Conservation (phyloP, 2,329 filamentous ascomycete species). For the Thelonectria discophora region DNA sequence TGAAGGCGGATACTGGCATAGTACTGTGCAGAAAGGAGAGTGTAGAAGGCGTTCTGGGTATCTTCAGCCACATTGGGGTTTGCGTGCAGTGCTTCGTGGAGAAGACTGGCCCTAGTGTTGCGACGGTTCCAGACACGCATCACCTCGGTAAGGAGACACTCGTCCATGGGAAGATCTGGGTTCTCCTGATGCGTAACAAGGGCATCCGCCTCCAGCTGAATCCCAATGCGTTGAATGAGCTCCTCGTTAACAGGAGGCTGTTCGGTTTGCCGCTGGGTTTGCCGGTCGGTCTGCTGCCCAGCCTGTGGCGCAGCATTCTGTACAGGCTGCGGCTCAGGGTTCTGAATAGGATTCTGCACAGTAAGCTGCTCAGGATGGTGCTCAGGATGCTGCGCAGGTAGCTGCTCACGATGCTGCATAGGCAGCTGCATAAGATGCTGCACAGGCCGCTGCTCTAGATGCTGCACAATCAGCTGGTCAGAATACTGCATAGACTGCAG, state of each 20-base stretch:
- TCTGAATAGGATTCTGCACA: no score
- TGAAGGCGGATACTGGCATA: slow-evolving; percentile 15
- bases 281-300: not conserved
- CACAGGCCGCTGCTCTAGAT: no score
- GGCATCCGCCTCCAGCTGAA: slow-evolving; percentile 18
- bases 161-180: slow-evolving; percentile 9
- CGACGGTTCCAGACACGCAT: slow-evolving; percentile 19
- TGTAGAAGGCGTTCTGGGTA: slow-evolving; percentile 5
- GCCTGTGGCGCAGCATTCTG: not conserved
- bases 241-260: not conserved
- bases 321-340: no score
- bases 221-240: slow-evolving; percentile 13
- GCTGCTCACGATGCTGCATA: not conserved
- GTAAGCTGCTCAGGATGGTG: no score
- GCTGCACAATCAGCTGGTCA: no score
- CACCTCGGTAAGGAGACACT: slow-evolving; percentile 21
- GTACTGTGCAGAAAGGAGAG: slow-evolving; percentile 9
- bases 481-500: not conserved
- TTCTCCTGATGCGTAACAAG: slow-evolving; percentile 4
- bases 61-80: not conserved
- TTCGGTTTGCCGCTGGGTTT: not conserved
- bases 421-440: not conserved
- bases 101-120: slow-evolving; percentile 2
- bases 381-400: not conserved
- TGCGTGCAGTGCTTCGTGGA: not conserved